A percentile compares a stretch with the other conserved stretches of the same genome.
phyloP scores from a whole-genome alignment of 2,329 filamentous ascomycete species.

The Penicillium sp. region DNA sequence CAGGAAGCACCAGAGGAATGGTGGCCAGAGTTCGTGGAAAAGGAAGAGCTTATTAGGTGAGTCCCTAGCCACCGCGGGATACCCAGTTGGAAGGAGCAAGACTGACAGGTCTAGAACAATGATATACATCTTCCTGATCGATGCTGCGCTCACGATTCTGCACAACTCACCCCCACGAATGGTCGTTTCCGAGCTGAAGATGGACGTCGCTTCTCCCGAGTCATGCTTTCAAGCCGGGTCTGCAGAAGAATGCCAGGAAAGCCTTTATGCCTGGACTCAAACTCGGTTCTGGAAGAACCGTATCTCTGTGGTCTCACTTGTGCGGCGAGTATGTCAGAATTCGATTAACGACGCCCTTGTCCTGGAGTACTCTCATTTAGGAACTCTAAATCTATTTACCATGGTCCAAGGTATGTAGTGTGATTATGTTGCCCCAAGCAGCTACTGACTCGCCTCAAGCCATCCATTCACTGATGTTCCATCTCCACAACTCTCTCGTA shows the following conservation, averaged over 20 bases:
- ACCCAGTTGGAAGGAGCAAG: not conserved
- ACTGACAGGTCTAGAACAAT: conserved; percentile 21
- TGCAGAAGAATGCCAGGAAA: conserved; percentile 20
- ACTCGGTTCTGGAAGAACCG: conserved; percentile 20
- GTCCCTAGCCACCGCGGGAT: not conserved
- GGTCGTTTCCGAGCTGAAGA: conserved; percentile 28
- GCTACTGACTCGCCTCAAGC: conserved; percentile 7
- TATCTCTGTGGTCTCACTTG: conserved; percentile 19
- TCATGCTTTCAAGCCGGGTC: conserved; percentile 30
- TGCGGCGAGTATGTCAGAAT: conserved; percentile 23
- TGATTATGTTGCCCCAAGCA: not conserved
- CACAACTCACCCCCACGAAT: conserved; percentile 32
- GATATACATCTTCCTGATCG: conserved; percentile 31
- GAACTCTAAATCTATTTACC: conserved; percentile 29
- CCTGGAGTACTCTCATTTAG: conserved; percentile 18
- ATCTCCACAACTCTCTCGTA: conserved; percentile 26
- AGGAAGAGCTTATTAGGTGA: conserved; percentile 32
- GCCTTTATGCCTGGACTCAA: conserved; percentile 21
- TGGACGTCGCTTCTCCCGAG: conserved; percentile 29
- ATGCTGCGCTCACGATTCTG: conserved; percentile 31
- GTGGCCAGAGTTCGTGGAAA: conserved; percentile 24
- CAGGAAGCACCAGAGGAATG: conserved; percentile 13
- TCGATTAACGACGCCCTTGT: conserved; percentile 14
- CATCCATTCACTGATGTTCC: conserved; percentile 27
- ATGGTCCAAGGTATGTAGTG: conserved; percentile 21